A percentile compares a stretch with the other conserved stretches of the same genome.
phyloP scores from a whole-genome alignment of 495 filamentous ascomycete genomes.

The Lentithecium fluviatile region DNA sequence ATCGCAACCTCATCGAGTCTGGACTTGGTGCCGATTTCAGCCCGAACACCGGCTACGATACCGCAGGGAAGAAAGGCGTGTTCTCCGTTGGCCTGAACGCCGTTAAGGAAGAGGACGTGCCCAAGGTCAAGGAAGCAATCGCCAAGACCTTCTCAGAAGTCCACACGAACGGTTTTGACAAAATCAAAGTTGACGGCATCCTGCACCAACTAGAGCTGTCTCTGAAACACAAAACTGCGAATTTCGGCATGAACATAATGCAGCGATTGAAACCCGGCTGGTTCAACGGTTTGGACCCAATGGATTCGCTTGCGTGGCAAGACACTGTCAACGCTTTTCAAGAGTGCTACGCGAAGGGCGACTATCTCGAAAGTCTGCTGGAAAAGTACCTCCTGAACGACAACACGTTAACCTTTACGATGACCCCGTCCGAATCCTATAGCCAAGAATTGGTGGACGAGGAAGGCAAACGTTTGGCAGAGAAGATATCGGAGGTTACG shows the following conservation, averaged over 20 bases:
- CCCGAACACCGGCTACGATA: slow-evolving; percentile 88
- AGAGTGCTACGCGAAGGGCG: slow-evolving; percentile 61
- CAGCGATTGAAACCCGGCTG: slow-evolving; percentile 82
- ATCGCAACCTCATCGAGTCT: slow-evolving; percentile 84
- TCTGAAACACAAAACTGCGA: slow-evolving; percentile 90
- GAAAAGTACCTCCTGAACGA: slow-evolving; percentile 89
- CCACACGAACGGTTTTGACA: slow-evolving; percentile 73
- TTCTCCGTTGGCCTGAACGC: slow-evolving; percentile 91
- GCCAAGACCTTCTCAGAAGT: slow-evolving; percentile 64
- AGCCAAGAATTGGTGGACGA: slow-evolving; percentile 71
- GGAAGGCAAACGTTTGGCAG: slow-evolving; percentile 66
- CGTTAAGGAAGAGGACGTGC: slow-evolving; percentile 73
- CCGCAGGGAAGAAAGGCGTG: slow-evolving; percentile 68
- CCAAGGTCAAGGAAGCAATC: slow-evolving; percentile 71
- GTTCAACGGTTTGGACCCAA: slow-evolving; percentile 93
- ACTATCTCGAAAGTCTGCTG: slow-evolving; percentile 80
- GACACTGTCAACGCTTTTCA: slow-evolving; percentile 81
- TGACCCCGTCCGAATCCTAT: slow-evolving; percentile 78
- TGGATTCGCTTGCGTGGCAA: slow-evolving; percentile 86
- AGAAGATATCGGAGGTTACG: slow-evolving; percentile 67
- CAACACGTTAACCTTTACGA: slow-evolving; percentile 85
- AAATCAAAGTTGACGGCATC: slow-evolving; percentile 80
- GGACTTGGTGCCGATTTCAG: slow-evolving; percentile 90
- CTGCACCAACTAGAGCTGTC: slow-evolving; percentile 88
- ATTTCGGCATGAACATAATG: slow-evolving; percentile 88